Evolutionary conservation across 805 yeast species (phyloP).

Genomic region (Suhomyces prunicola): DNA sequence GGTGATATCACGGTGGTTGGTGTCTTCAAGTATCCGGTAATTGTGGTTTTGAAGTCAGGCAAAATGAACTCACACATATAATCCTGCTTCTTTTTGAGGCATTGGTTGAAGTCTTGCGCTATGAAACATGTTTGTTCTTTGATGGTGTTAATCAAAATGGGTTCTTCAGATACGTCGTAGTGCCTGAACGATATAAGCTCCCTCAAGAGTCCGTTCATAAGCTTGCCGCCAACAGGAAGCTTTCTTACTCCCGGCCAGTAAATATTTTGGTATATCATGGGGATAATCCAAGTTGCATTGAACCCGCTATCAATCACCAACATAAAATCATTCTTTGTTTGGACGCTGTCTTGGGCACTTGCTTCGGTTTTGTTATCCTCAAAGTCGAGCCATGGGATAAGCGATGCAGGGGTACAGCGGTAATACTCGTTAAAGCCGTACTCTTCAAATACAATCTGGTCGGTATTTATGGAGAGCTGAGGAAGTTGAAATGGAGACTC

Average conservation of each 20-base stretch:
- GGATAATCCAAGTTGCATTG: slow-evolving; percentile 82
- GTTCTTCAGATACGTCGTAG: slow-evolving; percentile 91
- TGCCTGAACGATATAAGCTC: slow-evolving; percentile 88
- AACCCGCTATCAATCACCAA: slow-evolving; percentile 87
- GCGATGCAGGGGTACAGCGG: slow-evolving; percentile 59
- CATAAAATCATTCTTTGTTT: slow-evolving; percentile 52
- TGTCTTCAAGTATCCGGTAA: slow-evolving; percentile 62
- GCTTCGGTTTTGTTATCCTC: slow-evolving; percentile 1
- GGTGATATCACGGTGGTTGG: slow-evolving; percentile 18
- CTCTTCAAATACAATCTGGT: slow-evolving; percentile 92
- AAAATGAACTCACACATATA: slow-evolving; percentile 67
- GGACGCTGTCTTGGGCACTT: background rate
- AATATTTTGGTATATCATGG: slow-evolving; percentile 75
- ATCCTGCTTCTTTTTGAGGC: slow-evolving; percentile 37
- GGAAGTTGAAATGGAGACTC: slow-evolving; percentile 85
- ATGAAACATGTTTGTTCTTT: slow-evolving; percentile 76
- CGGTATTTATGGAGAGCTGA: slow-evolving; percentile 75
- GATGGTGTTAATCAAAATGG: slow-evolving; percentile 75
- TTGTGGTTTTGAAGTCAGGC: slow-evolving; percentile 83
- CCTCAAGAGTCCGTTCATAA: slow-evolving; percentile 75
- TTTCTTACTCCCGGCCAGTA: slow-evolving; percentile 74
- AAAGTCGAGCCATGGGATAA: slow-evolving; percentile 55
- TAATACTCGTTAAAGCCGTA: slow-evolving; percentile 73
- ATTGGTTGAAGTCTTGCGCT: slow-evolving; percentile 53
- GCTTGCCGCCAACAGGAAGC: slow-evolving; percentile 82